phyloP scores from a whole-genome alignment of 2,329 filamentous ascomycete species.

The Neofusicoccum kwambonambiense region DNA sequence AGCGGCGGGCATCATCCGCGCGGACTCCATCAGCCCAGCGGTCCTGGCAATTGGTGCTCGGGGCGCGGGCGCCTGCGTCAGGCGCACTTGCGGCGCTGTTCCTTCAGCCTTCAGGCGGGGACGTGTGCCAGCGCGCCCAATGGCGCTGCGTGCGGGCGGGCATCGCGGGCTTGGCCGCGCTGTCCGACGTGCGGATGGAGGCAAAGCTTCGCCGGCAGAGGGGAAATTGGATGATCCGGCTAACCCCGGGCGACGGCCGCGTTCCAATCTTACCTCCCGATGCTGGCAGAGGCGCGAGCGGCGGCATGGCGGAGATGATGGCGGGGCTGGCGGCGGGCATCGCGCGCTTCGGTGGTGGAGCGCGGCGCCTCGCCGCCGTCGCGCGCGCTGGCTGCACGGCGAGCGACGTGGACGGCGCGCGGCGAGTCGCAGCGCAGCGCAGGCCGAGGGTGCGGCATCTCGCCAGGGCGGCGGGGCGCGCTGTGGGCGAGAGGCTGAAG shows the following conservation, averaged over 20 bases:
- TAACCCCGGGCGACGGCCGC: not conserved
- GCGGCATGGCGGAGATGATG: slow-evolving; percentile 10
- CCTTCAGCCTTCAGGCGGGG: slow-evolving; percentile 5
- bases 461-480: not conserved
- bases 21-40: not conserved
- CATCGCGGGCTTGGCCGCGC: not conserved
- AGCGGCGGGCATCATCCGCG: not conserved
- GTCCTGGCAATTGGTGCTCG: not conserved
- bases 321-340: slow-evolving; percentile 4
- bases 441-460: not conserved
- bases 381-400: too few species aligned
- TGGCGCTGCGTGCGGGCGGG: slow-evolving; percentile 2
- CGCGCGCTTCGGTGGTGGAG: not conserved
- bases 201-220: not conserved
- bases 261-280: not conserved
- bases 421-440: not conserved
- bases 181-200: not conserved
- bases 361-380: not conserved
- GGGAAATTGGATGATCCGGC: slow-evolving; percentile 14
- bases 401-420: not conserved
- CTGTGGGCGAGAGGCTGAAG: not conserved
- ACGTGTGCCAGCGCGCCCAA: not conserved
- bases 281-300: not conserved
- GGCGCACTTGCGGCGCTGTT: slow-evolving; percentile 6
- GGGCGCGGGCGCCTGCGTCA: not conserved